Conservation (phyloP, 768 basidiomycete genomes). For the Phylloporus scabripes region DNA sequence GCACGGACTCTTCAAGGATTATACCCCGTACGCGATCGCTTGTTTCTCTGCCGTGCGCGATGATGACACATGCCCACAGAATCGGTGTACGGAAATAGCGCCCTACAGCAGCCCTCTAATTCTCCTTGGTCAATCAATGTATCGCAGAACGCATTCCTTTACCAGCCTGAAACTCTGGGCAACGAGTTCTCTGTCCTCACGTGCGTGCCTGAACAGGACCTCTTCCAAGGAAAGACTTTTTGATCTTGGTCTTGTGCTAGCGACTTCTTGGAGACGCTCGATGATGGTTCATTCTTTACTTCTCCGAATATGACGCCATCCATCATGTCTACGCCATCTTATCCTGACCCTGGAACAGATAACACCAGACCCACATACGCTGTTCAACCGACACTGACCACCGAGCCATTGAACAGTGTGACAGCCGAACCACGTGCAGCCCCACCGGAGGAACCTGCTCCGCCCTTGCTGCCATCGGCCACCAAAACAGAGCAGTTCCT, state of each 20-base stretch:
- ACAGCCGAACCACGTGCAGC: constrained; percentile 20
- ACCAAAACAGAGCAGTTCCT: constrained; percentile 86
- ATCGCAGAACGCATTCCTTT: constrained; percentile 50
- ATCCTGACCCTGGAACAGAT: constrained; percentile 12
- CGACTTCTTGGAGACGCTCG: constrained; percentile 84
- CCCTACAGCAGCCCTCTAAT: constrained; percentile 26
- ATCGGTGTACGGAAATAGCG: constrained; percentile 18
- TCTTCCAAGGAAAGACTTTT: not conserved
- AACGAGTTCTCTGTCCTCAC: constrained; percentile 81
- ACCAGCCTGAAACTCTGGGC: constrained; percentile 68
- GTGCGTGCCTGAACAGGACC: constrained; percentile 36
- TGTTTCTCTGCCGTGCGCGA: not conserved
- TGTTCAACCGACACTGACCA: constrained; percentile 8
- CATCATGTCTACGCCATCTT: constrained; percentile 40
- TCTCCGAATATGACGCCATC: constrained; percentile 48
- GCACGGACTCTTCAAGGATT: constrained; percentile 31
- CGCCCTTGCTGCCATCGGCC: constrained; percentile 60
- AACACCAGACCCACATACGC: constrained; percentile 13
- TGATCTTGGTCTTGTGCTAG: constrained; percentile 32
- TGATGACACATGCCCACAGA: constrained; percentile 8
- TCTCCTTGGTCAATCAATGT: constrained; percentile 53
- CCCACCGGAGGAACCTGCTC: constrained; percentile 37
- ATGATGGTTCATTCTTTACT: constrained; percentile 77
- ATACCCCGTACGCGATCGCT: constrained; percentile 19
- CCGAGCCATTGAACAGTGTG: constrained; percentile 20